Base-by-base conservation (phyloP, 768 basidiomycete genomes). In the Phaeolepiota aurea region DNA sequence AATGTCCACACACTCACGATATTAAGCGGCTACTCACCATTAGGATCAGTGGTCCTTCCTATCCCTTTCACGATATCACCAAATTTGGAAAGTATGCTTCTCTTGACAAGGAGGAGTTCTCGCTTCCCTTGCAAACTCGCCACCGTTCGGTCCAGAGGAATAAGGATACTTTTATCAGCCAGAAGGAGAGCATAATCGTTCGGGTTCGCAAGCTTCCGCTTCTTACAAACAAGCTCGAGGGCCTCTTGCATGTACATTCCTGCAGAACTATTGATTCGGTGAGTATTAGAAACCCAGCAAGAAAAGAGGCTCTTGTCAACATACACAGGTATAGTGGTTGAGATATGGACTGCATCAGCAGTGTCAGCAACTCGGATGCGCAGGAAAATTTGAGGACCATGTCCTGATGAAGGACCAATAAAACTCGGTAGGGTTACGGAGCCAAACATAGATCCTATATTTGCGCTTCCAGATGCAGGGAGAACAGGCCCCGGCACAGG, bases 231-330 rank as follows among this genome's bases (percentile, higher is more conserved):
- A 15, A 81, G 68, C 46, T 96, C 94, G 16, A 96, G 73, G 1
- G 89, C 88, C 58, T 98, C 94, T 51, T 93, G 91, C 77, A 97
- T 85, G 58, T 98, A 98, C 83, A 91, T 96, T 5, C 87, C 90
- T 11, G 87, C 80, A 5, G 90, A 80, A 3, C 84, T 88, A 52
- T 1, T 38, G 22, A 3, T 21, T 21, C 28, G 33, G 33, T 36
- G 46, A 23, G 13, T 20, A 11, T 20, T n/a, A 5, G 21, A 18
- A 37, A 35, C 5, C 20, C 45, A 37, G 3, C 33, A 14, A 20
- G 23, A 16, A 25, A 32, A 30, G 2, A 21, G 30, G 19, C 20
- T 5, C 25, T 18, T 7, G 0, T 3, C 21, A n/a, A 67, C 87
- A 41, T 72, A 94, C 88, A 90, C 91, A 25, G 82, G 83, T 50